These are phyloP conservation scores for Tephrocybe sp. DNA, from an alignment of 768 basidiomycete species.

Conservation along the genomic window DNA sequence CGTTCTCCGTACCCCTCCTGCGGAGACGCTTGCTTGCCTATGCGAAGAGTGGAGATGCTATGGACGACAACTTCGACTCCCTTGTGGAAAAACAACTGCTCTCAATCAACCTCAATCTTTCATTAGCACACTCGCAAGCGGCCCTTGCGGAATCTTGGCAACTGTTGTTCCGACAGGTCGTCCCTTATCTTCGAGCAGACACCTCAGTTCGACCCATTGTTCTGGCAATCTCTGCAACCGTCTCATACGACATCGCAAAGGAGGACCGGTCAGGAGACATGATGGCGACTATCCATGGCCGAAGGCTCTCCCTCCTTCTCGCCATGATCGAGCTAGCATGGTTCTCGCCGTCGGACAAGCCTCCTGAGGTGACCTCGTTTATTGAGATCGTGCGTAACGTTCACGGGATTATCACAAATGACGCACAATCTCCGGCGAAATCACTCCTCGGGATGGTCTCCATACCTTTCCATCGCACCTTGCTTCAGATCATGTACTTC, in stretches of 20 bases:
- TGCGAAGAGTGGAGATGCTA: constrained; percentile 34
- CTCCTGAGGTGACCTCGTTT: constrained; percentile 57
- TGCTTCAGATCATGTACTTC: constrained; percentile 82
- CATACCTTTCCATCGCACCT: constrained; percentile 73
- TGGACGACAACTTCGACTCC: constrained; percentile 42
- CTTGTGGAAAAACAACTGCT: constrained; percentile 61
- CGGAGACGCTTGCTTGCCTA: constrained; percentile 61
- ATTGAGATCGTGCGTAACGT: constrained; percentile 60
- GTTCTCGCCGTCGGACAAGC: constrained; percentile 61
- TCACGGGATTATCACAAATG: constrained; percentile 67
- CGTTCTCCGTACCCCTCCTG: constrained; percentile 64
- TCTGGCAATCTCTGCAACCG: constrained; percentile 55
- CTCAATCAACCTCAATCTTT: constrained; percentile 86
- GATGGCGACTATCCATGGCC: constrained; percentile 79
- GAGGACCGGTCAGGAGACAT: constrained; percentile 81
- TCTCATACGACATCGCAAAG: constrained; percentile 64
- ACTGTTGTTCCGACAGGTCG: constrained; percentile 60
- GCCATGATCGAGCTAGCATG: constrained; percentile 79
- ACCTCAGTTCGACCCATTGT: constrained; percentile 52
- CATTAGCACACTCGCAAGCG: constrained; percentile 77
- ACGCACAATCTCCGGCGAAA: constrained; percentile 68
- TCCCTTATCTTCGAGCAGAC: constrained; percentile 66
- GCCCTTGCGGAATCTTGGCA: constrained; percentile 80
- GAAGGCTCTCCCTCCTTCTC: constrained; percentile 71
- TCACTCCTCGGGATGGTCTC: constrained; percentile 69